A percentile compares a stretch with the other conserved stretches of the same genome.
Conservation (phyloP, 352 stramenopile genomes). For the Pythium biforme region DNA sequence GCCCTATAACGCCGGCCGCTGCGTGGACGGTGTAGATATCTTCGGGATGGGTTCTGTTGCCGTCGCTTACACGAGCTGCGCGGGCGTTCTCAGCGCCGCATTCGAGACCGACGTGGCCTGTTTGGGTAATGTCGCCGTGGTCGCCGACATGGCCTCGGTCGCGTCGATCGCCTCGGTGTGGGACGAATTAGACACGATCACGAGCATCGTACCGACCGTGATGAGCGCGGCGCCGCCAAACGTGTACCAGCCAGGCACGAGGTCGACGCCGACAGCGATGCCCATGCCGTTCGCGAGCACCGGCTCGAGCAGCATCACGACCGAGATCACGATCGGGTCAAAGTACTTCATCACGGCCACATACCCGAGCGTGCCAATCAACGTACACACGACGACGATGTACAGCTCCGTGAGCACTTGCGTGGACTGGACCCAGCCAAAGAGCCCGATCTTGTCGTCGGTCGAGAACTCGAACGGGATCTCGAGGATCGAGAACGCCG, state of each 20-base stretch:
- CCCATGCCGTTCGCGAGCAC: slow-evolving; percentile 77
- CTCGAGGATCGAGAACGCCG: slow-evolving; percentile 57
- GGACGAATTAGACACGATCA: slow-evolving; percentile 72
- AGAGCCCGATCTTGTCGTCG: slow-evolving; percentile 72
- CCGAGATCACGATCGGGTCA: slow-evolving; percentile 84
- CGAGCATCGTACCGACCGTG: slow-evolving; percentile 62
- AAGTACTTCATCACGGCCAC: slow-evolving; percentile 92
- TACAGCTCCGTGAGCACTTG: slow-evolving; percentile 76
- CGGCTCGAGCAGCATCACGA: slow-evolving; percentile 89
- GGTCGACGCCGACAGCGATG: slow-evolving; percentile 64
- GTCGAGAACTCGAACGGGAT: slow-evolving; percentile 70
- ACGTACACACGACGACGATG: slow-evolving; percentile 85
- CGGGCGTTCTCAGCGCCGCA: slow-evolving; percentile 24
- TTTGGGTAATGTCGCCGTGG: slow-evolving; percentile 40
- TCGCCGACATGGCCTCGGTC: slow-evolving; percentile 66
- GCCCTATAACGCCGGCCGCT: too few relatives aligned
- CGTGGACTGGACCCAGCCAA: slow-evolving; percentile 79
- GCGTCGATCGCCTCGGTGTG: slow-evolving; percentile 85
- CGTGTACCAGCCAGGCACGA: slow-evolving; percentile 72
- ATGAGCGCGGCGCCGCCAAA: slow-evolving; percentile 63
- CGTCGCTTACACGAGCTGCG: slow-evolving; percentile 26
- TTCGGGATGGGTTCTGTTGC: neutral
- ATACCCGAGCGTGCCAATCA: slow-evolving; percentile 85
- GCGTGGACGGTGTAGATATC: neutral
- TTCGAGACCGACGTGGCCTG: slow-evolving; percentile 30